phyloP scores from a whole-genome alignment of 768 basidiomycete genomes.

The Macrolepiota fuliginosa region DNA sequence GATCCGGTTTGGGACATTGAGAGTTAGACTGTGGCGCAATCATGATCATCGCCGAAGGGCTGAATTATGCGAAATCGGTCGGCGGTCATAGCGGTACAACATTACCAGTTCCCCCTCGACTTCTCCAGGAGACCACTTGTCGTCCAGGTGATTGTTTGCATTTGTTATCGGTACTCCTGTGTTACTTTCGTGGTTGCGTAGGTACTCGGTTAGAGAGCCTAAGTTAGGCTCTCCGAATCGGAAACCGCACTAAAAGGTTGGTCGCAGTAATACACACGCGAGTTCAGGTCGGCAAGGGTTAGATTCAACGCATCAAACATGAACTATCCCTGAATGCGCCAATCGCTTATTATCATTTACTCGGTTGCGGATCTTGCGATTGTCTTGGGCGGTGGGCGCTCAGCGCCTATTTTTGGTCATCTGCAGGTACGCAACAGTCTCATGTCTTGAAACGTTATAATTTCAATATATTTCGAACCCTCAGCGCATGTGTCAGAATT shows the following conservation, averaged over 20 bases:
- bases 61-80: not conserved
- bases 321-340: not conserved
- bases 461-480: not conserved
- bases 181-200: not conserved
- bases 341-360: not conserved
- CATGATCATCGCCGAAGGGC: not conserved
- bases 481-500: slow-evolving; percentile 2
- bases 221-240: too few relatives aligned
- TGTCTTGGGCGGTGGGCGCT: not conserved
- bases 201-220: too few relatives aligned
- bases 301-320: not conserved
- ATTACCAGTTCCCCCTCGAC: not conserved
- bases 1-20: slow-evolving; percentile 3
- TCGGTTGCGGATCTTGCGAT: not conserved
- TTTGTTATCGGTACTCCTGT: not conserved
- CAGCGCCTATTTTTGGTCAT: not conserved
- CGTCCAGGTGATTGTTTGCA: not conserved
- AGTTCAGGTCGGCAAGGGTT: too few relatives aligned
- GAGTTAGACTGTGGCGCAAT: not conserved
- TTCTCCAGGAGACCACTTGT: not conserved
- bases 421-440: not conserved
- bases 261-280: too few relatives aligned
- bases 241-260: too few relatives aligned
- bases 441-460: not conserved
- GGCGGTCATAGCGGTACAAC: not conserved